Evolutionary conservation across 75 land plant species (phyloP), one percentile per base, ranked within the genome.

Genomic region (Pseudotsuga menziesii): DNA sequence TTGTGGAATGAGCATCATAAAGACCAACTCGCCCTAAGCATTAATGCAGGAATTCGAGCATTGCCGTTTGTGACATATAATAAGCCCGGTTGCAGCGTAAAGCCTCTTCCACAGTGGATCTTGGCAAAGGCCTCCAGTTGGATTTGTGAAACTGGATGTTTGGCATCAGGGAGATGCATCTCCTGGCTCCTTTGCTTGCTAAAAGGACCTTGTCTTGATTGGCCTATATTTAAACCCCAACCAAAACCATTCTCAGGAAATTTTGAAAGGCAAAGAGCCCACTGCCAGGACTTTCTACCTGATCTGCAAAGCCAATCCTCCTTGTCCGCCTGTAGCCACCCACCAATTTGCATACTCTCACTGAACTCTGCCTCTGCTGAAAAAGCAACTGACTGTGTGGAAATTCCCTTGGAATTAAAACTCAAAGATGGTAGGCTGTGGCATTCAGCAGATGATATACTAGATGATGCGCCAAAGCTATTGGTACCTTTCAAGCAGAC

Each of bases 1-100:
- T 44, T 44, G 48, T 44, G 48, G 48, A 44, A 44, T 44, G 48
- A 44, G 48, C 78, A 39, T 80, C 79, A 86, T 25, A 93, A 74
- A 2, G 82, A 81, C 97, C 94, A 96, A 70, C 58, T 81, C 22
- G 91, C 86, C 23, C 90, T 86, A 36, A 93, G 73, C 79, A 91
- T 72, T 22, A 93, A 54, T 22, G 88, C 92, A 25, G 89, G 92
- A 20, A 78, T 77, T 61, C 69, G 86, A 20, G 80, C 77, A 56
- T 80, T 72, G 39, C 79, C 87, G 69, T 96, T 80, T 7, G 73
- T 72, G 17, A 85, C 55, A 79, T 88, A 88, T 2, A 88, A 73
- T 78, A 93, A 4, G 32, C 97, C 97, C 19, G 94, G 94, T 76
- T 93, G 88, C 76, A 91, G 77, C 19, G 74, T 87, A 75, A 90